Evolutionary conservation across 2,329 filamentous ascomycete genomes (phyloP).

Genomic region (Aureobasidium sp.): DNA sequence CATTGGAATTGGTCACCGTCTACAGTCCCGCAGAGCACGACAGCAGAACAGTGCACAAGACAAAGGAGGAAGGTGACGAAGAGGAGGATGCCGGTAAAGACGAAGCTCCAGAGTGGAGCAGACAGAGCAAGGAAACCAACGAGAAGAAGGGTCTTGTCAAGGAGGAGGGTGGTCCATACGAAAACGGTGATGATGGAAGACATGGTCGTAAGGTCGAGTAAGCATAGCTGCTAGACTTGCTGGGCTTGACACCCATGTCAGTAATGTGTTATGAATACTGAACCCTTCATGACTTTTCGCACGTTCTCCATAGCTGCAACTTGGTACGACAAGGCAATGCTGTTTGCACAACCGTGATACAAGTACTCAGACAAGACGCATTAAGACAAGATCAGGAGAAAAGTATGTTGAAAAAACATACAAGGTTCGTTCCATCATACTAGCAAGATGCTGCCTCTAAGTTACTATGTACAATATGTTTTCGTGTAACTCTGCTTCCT

Average conservation of each 20-base stretch:
- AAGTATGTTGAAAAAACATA: neutral
- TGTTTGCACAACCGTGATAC: too few relatives aligned
- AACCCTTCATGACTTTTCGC: neutral
- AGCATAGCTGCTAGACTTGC: too few relatives aligned
- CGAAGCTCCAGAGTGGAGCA: conserved; percentile 54
- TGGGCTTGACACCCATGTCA: neutral
- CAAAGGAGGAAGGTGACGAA: conserved; percentile 56
- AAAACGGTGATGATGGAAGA: conserved; percentile 30
- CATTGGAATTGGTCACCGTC: conserved; percentile 56
- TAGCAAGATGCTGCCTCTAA: neutral
- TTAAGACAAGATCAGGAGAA: neutral
- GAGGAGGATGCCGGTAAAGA: conserved; percentile 56
- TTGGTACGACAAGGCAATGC: neutral
- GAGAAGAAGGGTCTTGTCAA: conserved; percentile 51
- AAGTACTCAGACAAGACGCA: too few relatives aligned
- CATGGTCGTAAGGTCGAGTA: conserved; percentile 25
- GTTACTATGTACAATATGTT: conserved; percentile 3
- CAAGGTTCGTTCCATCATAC: neutral
- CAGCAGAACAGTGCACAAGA: conserved; percentile 53
- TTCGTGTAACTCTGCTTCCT: neutral
- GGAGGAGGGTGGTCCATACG: conserved; percentile 32
- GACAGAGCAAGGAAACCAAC: conserved; percentile 51
- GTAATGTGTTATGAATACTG: neutral
- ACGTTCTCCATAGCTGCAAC: neutral
- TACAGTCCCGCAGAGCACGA: conserved; percentile 59